Percentiles rank a stretch among this genome's conserved stretches.
phyloP scores from a whole-genome alignment of 768 basidiomycete species.

The Paxillus ammoniavirescens region DNA sequence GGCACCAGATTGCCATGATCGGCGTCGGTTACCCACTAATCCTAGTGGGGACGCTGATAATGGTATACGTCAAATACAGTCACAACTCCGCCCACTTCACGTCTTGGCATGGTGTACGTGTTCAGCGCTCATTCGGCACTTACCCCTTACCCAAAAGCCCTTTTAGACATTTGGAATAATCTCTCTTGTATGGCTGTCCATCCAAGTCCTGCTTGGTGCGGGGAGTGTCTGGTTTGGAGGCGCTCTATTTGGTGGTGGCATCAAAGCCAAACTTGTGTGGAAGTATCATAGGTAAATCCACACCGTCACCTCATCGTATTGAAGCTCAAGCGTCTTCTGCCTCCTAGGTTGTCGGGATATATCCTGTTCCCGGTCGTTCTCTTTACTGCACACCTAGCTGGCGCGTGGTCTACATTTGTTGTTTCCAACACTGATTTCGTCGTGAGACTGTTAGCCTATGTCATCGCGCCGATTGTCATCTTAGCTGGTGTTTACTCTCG shows the following conservation, averaged over 20 bases:
- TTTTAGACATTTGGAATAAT: slow-evolving; percentile 63
- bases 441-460: slow-evolving; percentile 51
- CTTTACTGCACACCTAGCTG: slow-evolving; percentile 66
- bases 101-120: slow-evolving; percentile 72
- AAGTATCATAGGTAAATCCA: slow-evolving; percentile 71
- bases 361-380: slow-evolving; percentile 59
- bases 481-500: slow-evolving; percentile 45
- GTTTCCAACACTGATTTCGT: slow-evolving; percentile 32
- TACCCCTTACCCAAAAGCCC: not conserved
- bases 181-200: slow-evolving; percentile 56
- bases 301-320: not conserved
- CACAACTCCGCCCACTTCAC: slow-evolving; percentile 56
- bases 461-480: slow-evolving; percentile 50
- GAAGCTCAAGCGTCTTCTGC: slow-evolving; percentile 1
- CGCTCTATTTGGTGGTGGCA: slow-evolving; percentile 64
- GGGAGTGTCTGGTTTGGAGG: slow-evolving; percentile 80
- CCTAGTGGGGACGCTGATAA: slow-evolving; percentile 56
- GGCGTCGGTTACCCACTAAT: slow-evolving; percentile 56
- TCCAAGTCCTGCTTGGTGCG: slow-evolving; percentile 63
- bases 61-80: slow-evolving; percentile 60
- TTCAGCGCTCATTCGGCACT: not conserved
- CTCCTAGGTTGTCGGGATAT: slow-evolving; percentile 68
- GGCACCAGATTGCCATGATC: slow-evolving; percentile 68
- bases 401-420: slow-evolving; percentile 66
- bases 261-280: slow-evolving; percentile 73